phyloP scores from a whole-genome alignment of 352 stramenopile genomes.

The Lagenidium giganteum region DNA sequence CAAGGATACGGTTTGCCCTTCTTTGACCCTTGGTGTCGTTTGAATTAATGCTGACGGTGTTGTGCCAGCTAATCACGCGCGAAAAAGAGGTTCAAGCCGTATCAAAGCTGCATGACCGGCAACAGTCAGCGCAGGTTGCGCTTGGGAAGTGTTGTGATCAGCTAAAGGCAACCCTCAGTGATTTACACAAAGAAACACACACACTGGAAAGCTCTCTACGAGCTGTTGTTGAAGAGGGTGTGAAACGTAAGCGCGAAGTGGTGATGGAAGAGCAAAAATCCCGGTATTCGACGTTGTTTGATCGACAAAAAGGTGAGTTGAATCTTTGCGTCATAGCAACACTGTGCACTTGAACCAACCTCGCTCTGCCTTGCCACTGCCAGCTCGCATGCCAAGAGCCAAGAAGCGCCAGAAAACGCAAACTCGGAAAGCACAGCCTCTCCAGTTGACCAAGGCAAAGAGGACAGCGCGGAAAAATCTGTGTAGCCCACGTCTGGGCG shows the following conservation, averaged over 20 bases:
- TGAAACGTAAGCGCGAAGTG: neutral
- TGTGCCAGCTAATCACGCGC: neutral
- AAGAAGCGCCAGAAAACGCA: too few species aligned
- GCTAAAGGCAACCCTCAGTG: neutral
- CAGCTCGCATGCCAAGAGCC: too few species aligned
- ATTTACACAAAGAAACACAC: neutral
- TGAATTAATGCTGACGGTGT: too few species aligned
- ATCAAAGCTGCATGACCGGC: neutral
- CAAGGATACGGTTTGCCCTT: too few species aligned
- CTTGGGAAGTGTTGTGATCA: neutral
- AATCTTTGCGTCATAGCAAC: neutral
- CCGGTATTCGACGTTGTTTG: neutral
- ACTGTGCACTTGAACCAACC: neutral
- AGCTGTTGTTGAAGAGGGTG: neutral
- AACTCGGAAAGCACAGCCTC: too few species aligned
- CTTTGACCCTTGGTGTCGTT: too few species aligned
- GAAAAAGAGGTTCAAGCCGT: neutral
- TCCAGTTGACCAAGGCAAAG: too few species aligned
- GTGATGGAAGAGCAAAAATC: neutral
- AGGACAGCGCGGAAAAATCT: too few species aligned
- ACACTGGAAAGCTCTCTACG: neutral
- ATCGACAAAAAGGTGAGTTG: constrained; percentile 6
- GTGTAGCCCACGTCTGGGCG: too few species aligned
- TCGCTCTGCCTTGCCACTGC: too few species aligned
- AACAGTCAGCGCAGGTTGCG: neutral